Base-by-base conservation (phyloP, 257 asterid species). In the Ballota nigra region DNA sequence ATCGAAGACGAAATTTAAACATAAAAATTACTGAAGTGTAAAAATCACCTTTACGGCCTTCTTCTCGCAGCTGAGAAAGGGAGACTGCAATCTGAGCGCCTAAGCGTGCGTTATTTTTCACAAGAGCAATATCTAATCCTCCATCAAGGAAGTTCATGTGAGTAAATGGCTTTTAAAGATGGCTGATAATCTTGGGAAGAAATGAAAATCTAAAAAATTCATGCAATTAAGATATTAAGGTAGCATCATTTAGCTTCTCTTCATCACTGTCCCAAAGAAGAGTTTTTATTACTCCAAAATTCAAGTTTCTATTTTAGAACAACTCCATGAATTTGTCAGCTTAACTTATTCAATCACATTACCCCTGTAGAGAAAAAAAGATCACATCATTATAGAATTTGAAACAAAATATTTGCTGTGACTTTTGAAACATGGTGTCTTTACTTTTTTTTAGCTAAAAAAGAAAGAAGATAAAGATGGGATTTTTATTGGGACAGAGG, bases 11-110 rank as follows among this genome's bases (percentile, higher is more conserved):
- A 18, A 20, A 19, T 10, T 38, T n/a, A 40, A 36, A 19, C 9
- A 69, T 20, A n/a, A 59, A 41, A 36, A 61, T 38, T 12, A 51
- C 2, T 20, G 15, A 13, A 68, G 41, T 7, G 72, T 36, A 11
- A 22, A 41, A 68, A 68, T 78, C 75, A 79, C 89, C 83, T 69
- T 73, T 70, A 70, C 51, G 68, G 20, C 49, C 73, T 74, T 51
- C 66, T 36, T 76, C 71, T 24, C 66, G 85, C 60, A 91, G 87
- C 80, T 75, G 86, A 70, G 93, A 81, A 26, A 91, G 97, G 73
- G 88, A 80, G 75, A 86, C 91, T 8, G 98, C 97, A 79, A 90
- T 78, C 84, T 82, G 83, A 78, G 99, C 95, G 64, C 95, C 99
- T 12, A 88, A 3, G 1, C 66, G 41, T 33, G 99, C 99, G 78